Evolutionary conservation across 1,139 yeast genomes (phyloP).

Genomic region (Yamadazyma diospyri): DNA sequence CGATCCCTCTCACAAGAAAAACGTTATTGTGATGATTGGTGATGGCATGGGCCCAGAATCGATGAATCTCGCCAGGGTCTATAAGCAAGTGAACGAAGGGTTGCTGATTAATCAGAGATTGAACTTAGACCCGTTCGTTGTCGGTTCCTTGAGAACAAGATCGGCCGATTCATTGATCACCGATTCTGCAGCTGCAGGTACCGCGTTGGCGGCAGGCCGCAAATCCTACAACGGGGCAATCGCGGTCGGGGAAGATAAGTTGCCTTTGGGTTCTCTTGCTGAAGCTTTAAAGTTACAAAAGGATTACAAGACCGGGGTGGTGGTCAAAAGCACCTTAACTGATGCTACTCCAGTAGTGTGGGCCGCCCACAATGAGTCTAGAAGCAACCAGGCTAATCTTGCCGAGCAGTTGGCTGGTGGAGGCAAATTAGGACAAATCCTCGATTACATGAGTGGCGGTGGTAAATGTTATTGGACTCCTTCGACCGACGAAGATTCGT

Average conservation of each 20-base stretch:
- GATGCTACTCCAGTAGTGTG: slow-evolving; percentile 73
- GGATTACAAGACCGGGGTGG: slow-evolving; percentile 79
- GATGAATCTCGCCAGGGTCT: slow-evolving; percentile 68
- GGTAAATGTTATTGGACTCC: slow-evolving; percentile 79
- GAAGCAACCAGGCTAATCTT: slow-evolving; percentile 69
- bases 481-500: slow-evolving; percentile 43
- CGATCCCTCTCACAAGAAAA: slow-evolving; percentile 22
- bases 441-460: slow-evolving; percentile 85
- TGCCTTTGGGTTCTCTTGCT: slow-evolving; percentile 76
- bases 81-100: slow-evolving; percentile 53
- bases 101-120: slow-evolving; percentile 50
- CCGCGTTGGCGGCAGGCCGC: slow-evolving; percentile 77
- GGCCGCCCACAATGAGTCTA: slow-evolving; percentile 62
- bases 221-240: slow-evolving; percentile 85
- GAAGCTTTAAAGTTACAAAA: slow-evolving; percentile 71
- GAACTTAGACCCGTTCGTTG: slow-evolving; percentile 58
- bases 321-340: slow-evolving; percentile 74
- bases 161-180: slow-evolving; percentile 71
- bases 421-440: slow-evolving; percentile 50
- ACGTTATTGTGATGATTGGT: slow-evolving; percentile 80
- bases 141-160: slow-evolving; percentile 78
- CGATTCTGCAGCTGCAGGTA: slow-evolving; percentile 94
- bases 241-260: slow-evolving; percentile 58
- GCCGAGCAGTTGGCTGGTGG: slow-evolving; percentile 63
- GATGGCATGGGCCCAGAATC: slow-evolving; percentile 94